phyloP scores from a whole-genome alignment of 805 yeast genomes.

The Barnettozyma salicaria region DNA sequence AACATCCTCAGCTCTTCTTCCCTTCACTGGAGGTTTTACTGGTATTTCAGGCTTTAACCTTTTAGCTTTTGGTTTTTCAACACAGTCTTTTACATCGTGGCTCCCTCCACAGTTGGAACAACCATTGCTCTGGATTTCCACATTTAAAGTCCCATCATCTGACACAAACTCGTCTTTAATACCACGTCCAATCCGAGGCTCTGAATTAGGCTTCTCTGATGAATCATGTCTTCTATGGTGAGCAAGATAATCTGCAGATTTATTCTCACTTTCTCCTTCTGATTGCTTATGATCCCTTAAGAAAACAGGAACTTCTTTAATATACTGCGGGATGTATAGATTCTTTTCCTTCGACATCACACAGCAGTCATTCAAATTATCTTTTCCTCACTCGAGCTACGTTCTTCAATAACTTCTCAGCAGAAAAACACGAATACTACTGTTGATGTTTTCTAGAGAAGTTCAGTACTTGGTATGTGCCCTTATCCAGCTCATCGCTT shows the following conservation, averaged over 20 bases:
- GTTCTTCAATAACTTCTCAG: neutral
- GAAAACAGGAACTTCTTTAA: slow-evolving; percentile 38
- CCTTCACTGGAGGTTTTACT: slow-evolving; percentile 8
- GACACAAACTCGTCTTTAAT: slow-evolving; percentile 41
- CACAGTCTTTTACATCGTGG: slow-evolving; percentile 48
- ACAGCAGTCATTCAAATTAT: too few species aligned
- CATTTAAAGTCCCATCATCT: slow-evolving; percentile 7
- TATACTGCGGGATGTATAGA: slow-evolving; percentile 36
- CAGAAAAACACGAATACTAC: too few species aligned
- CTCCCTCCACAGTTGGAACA: slow-evolving; percentile 58
- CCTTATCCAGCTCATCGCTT: slow-evolving; percentile 8
- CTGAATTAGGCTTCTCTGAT: slow-evolving; percentile 33
- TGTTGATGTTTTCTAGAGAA: too few species aligned
- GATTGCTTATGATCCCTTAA: slow-evolving; percentile 20
- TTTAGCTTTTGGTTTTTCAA: slow-evolving; percentile 47
- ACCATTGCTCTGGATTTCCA: slow-evolving; percentile 28
- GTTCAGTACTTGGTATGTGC: too few species aligned
- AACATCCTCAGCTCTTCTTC: slow-evolving; percentile 21
- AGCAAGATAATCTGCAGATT: slow-evolving; percentile 41
- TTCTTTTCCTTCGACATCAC: slow-evolving; percentile 18
- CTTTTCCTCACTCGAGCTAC: neutral
- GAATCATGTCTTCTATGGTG: slow-evolving; percentile 44
- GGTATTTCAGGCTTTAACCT: slow-evolving; percentile 16
- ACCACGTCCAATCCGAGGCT: slow-evolving; percentile 51
- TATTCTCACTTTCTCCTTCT: slow-evolving; percentile 13